phyloP scores from a whole-genome alignment of 176 grass and related monocot species.

The Cenchrus purpureus region DNA sequence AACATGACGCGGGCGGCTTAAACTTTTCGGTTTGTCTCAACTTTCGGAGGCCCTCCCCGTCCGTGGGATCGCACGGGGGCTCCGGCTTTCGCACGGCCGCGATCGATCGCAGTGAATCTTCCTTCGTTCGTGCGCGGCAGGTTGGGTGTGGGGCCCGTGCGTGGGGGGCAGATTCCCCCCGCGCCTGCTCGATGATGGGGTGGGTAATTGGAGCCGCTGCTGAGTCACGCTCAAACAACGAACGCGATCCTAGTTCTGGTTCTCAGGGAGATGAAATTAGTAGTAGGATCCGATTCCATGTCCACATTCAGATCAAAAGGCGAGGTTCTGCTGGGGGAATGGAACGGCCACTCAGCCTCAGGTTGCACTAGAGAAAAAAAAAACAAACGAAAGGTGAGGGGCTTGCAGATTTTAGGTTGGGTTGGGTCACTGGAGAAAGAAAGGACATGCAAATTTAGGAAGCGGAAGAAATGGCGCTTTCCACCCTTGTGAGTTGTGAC shows the following conservation, averaged over 20 bases:
- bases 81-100: constrained; percentile 7
- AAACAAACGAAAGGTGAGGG: background rate
- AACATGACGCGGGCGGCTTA: too few species aligned
- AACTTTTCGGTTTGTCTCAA: constrained; percentile 6
- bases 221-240: constrained; percentile 40
- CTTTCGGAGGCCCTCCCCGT: too few species aligned
- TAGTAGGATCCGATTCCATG: constrained; percentile 60
- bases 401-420: constrained; percentile 9
- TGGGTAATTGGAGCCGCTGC: constrained; percentile 13
- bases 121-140: background rate
- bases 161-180: background rate
- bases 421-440: background rate
- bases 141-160: background rate
- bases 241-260: constrained; percentile 30
- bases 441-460: background rate
- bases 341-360: constrained; percentile 36
- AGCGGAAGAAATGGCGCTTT: background rate
- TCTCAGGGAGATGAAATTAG: constrained; percentile 11
- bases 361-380: constrained; percentile 43
- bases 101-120: constrained; percentile 22
- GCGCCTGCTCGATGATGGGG: background rate
- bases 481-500: background rate
- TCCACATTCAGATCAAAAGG: constrained; percentile 45
- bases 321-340: constrained; percentile 33
- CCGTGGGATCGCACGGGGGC: background rate